Conservation (phyloP, 129 eudicot genomes). For the Glebionis coronaria region DNA sequence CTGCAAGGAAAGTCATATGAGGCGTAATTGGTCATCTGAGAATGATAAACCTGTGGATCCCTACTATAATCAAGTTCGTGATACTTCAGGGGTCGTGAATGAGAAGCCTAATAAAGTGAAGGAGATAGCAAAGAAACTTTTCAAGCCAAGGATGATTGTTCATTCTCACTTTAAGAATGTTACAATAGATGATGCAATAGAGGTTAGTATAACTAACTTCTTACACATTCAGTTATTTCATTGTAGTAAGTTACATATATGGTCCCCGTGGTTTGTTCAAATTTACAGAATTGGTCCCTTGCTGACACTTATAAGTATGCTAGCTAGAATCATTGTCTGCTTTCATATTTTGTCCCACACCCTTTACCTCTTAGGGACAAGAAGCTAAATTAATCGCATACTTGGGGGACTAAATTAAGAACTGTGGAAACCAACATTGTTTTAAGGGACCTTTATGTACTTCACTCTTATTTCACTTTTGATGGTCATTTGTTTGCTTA, state of each 20-base stretch:
- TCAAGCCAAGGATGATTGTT: constrained; percentile 84
- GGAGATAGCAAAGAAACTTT: constrained; percentile 88
- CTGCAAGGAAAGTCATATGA: constrained; percentile 77
- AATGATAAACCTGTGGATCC: constrained; percentile 50
- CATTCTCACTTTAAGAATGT: constrained; percentile 86
- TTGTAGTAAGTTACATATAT: not conserved
- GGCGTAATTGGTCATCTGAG: constrained; percentile 57
- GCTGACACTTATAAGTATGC: no score
- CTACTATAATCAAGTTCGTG: constrained; percentile 65
- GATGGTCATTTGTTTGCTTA: constrained; percentile 12
- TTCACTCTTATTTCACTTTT: not conserved
- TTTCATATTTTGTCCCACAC: no score
- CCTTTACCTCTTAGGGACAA: not conserved
- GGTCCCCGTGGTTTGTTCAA: no score
- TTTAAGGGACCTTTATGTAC: no score
- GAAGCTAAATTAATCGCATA: not conserved
- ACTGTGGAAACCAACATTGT: no score
- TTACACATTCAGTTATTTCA: not conserved
- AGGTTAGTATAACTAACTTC: constrained; percentile 41
- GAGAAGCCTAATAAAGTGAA: constrained; percentile 69
- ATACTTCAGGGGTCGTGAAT: constrained; percentile 32
- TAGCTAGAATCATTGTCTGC: no score
- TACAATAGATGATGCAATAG: constrained; percentile 79
- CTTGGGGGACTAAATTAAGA: no score
- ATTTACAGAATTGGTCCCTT: no score